Percentiles rank a stretch among this genome's conserved stretches.
Evolutionary conservation across 768 basidiomycete species (phyloP).

Genomic region (Coprinopsis sp.): DNA sequence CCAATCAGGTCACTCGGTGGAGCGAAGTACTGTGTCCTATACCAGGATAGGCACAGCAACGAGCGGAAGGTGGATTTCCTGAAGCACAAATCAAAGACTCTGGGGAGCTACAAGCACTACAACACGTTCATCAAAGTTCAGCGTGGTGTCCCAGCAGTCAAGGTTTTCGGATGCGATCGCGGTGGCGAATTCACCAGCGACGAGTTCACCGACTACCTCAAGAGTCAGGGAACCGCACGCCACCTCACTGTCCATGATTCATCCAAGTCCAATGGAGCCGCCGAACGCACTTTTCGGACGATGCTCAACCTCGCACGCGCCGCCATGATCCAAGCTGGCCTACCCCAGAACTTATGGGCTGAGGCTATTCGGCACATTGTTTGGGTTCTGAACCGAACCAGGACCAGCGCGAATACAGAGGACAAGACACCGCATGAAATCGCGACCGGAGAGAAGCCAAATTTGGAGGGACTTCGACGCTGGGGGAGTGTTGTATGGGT

Average conservation of each 20-base stretch:
- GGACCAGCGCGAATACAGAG: conserved; percentile 19
- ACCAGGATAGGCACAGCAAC: conserved; percentile 25
- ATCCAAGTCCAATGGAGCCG: conserved; percentile 33
- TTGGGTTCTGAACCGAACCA: conserved; percentile 30
- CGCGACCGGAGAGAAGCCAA: conserved; percentile 18
- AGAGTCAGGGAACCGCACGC: conserved; percentile 26
- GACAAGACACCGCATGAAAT: conserved; percentile 22
- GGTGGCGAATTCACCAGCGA: conserved; percentile 33
- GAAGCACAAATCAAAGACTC: too few relatives aligned
- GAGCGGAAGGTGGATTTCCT: conserved; percentile 19
- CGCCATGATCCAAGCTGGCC: conserved; percentile 22
- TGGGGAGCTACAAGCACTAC: conserved; percentile 20
- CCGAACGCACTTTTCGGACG: conserved; percentile 33
- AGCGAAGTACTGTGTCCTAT: conserved; percentile 25
- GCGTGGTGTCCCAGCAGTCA: conserved; percentile 16
- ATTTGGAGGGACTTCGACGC: conserved; percentile 19
- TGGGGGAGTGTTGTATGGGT: conserved; percentile 35
- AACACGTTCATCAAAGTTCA: conserved; percentile 29
- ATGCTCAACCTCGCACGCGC: conserved; percentile 26
- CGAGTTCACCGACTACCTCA: conserved; percentile 23
- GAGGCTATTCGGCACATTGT: conserved; percentile 28
- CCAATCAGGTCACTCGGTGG: conserved; percentile 14
- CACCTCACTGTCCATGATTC: conserved; percentile 31
- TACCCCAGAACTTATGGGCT: conserved; percentile 33
- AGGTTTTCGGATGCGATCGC: conserved; percentile 28